A percentile compares a stretch with the other conserved stretches of the same genome.
Evolutionary conservation across 139 green algal species (phyloP).

Genomic region (Yamagishiella unicocca): DNA sequence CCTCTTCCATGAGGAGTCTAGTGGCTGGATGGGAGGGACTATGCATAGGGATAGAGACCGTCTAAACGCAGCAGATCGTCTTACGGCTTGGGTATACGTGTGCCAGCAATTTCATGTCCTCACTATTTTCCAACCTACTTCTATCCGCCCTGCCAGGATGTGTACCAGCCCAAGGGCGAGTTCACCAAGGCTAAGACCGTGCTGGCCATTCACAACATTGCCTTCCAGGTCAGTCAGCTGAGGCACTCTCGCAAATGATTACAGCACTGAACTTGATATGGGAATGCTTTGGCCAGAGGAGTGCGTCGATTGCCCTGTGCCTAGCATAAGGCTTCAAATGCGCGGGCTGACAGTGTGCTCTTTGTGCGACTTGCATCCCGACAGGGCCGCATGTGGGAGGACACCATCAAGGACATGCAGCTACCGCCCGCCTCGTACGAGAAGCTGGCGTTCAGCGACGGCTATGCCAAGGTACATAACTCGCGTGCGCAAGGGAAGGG

Average conservation of each 20-base stretch:
- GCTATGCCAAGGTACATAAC: slow-evolving; percentile 87
- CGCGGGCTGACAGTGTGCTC: too few species aligned
- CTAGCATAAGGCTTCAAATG: neutral
- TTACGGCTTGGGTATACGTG: too few species aligned
- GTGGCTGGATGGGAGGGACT: too few species aligned
- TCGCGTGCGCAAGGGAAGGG: too few species aligned
- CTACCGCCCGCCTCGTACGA: slow-evolving; percentile 73
- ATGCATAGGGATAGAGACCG: too few species aligned
- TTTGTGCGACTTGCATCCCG: too few species aligned
- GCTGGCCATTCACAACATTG: slow-evolving; percentile 98
- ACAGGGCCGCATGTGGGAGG: slow-evolving; percentile 91
- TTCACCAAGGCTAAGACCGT: slow-evolving; percentile 87
- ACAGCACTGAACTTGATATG: neutral
- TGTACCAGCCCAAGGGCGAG: slow-evolving; percentile 83
- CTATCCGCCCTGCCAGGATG: slow-evolving; percentile 65
- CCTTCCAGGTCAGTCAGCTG: slow-evolving; percentile 88
- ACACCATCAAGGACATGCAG: slow-evolving; percentile 81
- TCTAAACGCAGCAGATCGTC: too few species aligned
- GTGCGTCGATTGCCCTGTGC: too few species aligned
- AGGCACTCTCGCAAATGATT: neutral
- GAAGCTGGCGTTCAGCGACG: slow-evolving; percentile 91
- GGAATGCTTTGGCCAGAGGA: too few species aligned
- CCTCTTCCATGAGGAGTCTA: too few species aligned
- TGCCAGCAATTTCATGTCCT: too few species aligned
- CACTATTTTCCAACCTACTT: too few species aligned